Conservation (phyloP, 192 early-diverging fungal genomes). For the Backusella circina region DNA sequence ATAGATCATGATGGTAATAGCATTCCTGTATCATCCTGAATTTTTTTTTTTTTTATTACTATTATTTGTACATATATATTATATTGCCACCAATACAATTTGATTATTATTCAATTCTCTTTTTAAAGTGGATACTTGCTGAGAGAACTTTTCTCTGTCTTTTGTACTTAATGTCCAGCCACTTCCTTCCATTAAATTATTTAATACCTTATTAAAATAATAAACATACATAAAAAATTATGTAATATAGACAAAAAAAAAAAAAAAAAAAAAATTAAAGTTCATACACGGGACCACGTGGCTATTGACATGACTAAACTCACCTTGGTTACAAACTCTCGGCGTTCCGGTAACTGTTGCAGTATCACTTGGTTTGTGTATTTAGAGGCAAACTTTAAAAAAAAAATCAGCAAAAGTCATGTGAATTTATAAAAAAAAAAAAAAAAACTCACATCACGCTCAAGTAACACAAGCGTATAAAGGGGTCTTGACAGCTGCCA, state of each 20-base stretch:
- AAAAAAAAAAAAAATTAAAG: conserved; percentile 3
- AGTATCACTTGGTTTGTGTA: conserved; percentile 55
- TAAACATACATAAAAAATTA: not conserved
- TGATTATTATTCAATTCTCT: conserved; percentile 38
- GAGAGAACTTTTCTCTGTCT: conserved; percentile 67
- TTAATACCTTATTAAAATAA: conserved; percentile 49
- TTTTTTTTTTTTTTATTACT: not conserved
- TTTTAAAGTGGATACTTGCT: conserved; percentile 50
- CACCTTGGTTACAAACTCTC: conserved; percentile 40
- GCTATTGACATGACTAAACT: conserved; percentile 26
- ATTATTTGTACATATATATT: not conserved
- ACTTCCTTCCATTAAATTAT: conserved; percentile 59
- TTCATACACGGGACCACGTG: conserved; percentile 33
- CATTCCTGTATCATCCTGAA: conserved; percentile 8
- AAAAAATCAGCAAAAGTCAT: conserved; percentile 15
- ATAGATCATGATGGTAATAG: not conserved
- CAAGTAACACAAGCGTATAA: conserved; percentile 70
- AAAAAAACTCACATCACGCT: conserved; percentile 46
- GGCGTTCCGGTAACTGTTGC: conserved; percentile 45
- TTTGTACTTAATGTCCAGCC: conserved; percentile 44
- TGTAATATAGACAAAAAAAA: not conserved
- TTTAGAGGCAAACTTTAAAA: conserved; percentile 43
- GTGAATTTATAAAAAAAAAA: conserved; percentile 24
- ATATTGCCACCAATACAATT: conserved; percentile 19
- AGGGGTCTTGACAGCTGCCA: conserved; percentile 83